These are phyloP conservation scores for Chaetomiaceae sp. DNA, from an alignment of 2,329 filamentous ascomycete genomes.

Conservation along the genomic window DNA sequence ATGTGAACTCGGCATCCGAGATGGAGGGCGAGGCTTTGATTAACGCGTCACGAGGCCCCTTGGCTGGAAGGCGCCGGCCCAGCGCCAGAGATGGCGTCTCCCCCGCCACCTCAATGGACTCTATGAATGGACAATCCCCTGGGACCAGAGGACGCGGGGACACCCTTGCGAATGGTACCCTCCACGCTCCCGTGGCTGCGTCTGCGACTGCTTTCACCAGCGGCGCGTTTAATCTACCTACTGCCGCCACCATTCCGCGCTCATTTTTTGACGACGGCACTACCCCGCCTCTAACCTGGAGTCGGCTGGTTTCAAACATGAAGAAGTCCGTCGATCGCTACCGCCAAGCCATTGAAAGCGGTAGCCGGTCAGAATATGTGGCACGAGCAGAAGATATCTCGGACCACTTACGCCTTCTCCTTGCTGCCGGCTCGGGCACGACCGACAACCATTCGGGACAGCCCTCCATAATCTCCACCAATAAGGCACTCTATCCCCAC, in stretches of 20 bases:
- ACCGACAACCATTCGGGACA: slow-evolving; percentile 99
- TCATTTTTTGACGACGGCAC: slow-evolving; percentile 91
- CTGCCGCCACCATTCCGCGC: slow-evolving; percentile 61
- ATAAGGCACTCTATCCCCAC: slow-evolving; percentile 94
- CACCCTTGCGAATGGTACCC: slow-evolving; percentile 47
- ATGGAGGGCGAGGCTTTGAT: slow-evolving; percentile 72
- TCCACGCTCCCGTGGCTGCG: slow-evolving; percentile 48
- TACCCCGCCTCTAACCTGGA: slow-evolving; percentile 80
- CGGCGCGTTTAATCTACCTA: slow-evolving; percentile 52
- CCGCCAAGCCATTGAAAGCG: slow-evolving; percentile 79
- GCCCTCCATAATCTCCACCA: slow-evolving; percentile 97
- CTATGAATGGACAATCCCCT: slow-evolving; percentile 67
- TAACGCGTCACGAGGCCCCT: slow-evolving; percentile 62
- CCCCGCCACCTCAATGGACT: slow-evolving; percentile 87
- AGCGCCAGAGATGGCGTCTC: slow-evolving; percentile 66
- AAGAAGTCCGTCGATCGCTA: slow-evolving; percentile 85
- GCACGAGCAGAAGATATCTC: slow-evolving; percentile 96
- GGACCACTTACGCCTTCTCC: slow-evolving; percentile 84
- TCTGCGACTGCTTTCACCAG: slow-evolving; percentile 61
- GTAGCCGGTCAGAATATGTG: slow-evolving; percentile 84
- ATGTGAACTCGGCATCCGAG: slow-evolving; percentile 77
- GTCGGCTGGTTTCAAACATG: slow-evolving; percentile 86
- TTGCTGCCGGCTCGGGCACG: slow-evolving; percentile 94
- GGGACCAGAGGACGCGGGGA: slow-evolving; percentile 55
- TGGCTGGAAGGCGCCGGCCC: slow-evolving; percentile 55